Evolutionary conservation across 345 rosid species (phyloP), one percentile per base, ranked within the genome.

Genomic region (Noccaea bulbosa): DNA sequence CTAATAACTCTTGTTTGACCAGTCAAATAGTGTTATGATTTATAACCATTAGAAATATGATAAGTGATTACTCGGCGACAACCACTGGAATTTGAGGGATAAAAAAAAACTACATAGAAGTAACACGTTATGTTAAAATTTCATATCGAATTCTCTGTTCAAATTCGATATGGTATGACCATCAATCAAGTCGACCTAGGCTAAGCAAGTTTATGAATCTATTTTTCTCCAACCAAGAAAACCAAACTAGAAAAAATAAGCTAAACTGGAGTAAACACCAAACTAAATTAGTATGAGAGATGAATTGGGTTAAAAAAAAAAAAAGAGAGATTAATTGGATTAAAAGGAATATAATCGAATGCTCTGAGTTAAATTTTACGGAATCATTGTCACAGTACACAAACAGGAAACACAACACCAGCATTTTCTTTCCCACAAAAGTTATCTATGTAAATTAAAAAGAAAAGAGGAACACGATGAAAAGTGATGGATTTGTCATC

Each of bases 361-460:
- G 38, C 41, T 62, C 24, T 34, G 22, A 45, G 35, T 5, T 22
- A 14, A 62, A 43, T 44, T 34, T 61, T 45, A 72, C 24, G 38
- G 65, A 64, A 72, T 55, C 59, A 73, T 73, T 73, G 61, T 58
- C 53, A 73, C 60, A 65, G 60, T 58, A 65, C 59, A 65, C 77
- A 57, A 56, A 65, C 65, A 73, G 51, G 20, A 62, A 71, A 39
- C 75, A 48, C 60, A 65, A 58, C 61, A 65, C 66, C 45, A 57
- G 32, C 61, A 57, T 57, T 40, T 49, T 73, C 72, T 56, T 73
- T 32, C 15, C 12, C 51, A 73, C 14, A 73, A 67, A 74, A 61
- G 73, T 66, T 58, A 65, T 55, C 50, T 37, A n/a, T 40, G 71
- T 57, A 49, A 73, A 55, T 38, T 12, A 65, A 46, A 50, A 51